Conservation (phyloP, 106 monocot genomes). For the Dendrobium officinale region DNA sequence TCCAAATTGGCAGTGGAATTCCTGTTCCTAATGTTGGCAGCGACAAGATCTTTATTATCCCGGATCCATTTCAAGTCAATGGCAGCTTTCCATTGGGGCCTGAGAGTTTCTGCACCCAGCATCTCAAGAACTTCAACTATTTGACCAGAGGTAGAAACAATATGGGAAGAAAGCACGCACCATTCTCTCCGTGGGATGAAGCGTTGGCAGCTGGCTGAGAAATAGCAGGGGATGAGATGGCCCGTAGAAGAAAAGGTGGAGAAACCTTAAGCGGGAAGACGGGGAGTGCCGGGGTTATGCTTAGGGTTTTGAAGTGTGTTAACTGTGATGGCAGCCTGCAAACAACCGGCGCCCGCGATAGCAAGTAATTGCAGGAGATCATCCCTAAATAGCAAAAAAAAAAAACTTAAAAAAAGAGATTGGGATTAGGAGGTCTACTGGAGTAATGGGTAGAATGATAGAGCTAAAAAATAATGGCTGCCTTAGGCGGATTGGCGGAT, state of each 20-base stretch:
- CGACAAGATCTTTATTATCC: slow-evolving; percentile 73
- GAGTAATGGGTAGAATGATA: neutral
- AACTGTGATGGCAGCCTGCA: slow-evolving; percentile 10
- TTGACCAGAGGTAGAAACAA: neutral
- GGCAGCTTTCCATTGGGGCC: slow-evolving; percentile 82
- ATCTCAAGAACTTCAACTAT: neutral
- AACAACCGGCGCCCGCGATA: slow-evolving; percentile 12
- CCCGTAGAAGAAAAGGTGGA: slow-evolving; percentile 8
- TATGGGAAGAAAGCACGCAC: slow-evolving; percentile 4
- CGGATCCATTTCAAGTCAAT: slow-evolving; percentile 99
- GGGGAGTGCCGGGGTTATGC: slow-evolving; percentile 21
- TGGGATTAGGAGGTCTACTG: neutral
- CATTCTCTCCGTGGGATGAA: slow-evolving; percentile 28
- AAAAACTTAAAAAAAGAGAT: neutral
- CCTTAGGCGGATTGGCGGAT: neutral
- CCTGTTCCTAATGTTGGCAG: slow-evolving; percentile 66
- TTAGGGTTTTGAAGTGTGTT: slow-evolving; percentile 9
- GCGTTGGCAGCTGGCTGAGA: slow-evolving; percentile 6
- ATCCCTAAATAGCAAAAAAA: neutral
- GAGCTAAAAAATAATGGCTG: neutral
- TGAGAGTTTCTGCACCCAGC: slow-evolving; percentile 12
- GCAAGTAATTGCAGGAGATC: neutral
- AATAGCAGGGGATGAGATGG: slow-evolving; percentile 22
- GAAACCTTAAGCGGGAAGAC: neutral
- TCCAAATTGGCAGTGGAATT: slow-evolving; percentile 77